phyloP scores from a whole-genome alignment of 164 flowering plant genomes.

The Chimonanthus salicifolius region DNA sequence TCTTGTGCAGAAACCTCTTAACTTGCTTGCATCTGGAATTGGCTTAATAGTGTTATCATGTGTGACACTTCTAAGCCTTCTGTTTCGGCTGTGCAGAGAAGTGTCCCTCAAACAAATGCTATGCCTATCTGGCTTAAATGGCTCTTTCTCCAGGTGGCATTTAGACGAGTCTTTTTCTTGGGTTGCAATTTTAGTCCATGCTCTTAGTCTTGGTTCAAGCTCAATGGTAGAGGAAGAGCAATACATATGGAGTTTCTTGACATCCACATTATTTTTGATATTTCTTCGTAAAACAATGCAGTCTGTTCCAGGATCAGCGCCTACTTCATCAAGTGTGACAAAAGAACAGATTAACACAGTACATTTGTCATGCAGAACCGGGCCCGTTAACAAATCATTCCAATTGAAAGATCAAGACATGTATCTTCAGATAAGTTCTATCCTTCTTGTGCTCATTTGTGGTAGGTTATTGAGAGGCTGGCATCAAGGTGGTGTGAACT shows the following conservation, averaged over 20 bases:
- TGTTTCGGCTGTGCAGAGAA: slow-evolving; percentile 23
- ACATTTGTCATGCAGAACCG: background rate
- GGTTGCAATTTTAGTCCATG: slow-evolving; percentile 36
- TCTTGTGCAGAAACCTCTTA: slow-evolving; percentile 70
- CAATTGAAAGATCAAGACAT: background rate
- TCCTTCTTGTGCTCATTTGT: slow-evolving; percentile 52
- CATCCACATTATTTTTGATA: slow-evolving; percentile 58
- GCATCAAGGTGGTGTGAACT: slow-evolving; percentile 99
- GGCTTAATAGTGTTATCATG: slow-evolving; percentile 61
- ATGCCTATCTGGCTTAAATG: slow-evolving; percentile 3
- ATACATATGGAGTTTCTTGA: slow-evolving; percentile 79
- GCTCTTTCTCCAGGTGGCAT: slow-evolving; percentile 27
- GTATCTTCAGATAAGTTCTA: slow-evolving; percentile 20
- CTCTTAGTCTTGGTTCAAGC: slow-evolving; percentile 81
- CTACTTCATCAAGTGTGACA: slow-evolving; percentile 8
- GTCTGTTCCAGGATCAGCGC: slow-evolving; percentile 15
- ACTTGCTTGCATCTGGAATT: slow-evolving; percentile 57
- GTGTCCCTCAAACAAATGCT: slow-evolving; percentile 14
- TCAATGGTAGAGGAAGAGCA: slow-evolving; percentile 99
- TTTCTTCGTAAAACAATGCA: slow-evolving; percentile 51
- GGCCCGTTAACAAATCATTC: background rate
- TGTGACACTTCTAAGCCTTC: slow-evolving; percentile 28
- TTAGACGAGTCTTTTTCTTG: slow-evolving; percentile 49
- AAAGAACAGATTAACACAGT: slow-evolving; percentile 12
- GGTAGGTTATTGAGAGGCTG: slow-evolving; percentile 89